Evolutionary conservation across 2,329 filamentous ascomycete genomes (phyloP), one percentile per base, ranked within the genome.

Genomic region (Tetracladium maxilliforme): DNA sequence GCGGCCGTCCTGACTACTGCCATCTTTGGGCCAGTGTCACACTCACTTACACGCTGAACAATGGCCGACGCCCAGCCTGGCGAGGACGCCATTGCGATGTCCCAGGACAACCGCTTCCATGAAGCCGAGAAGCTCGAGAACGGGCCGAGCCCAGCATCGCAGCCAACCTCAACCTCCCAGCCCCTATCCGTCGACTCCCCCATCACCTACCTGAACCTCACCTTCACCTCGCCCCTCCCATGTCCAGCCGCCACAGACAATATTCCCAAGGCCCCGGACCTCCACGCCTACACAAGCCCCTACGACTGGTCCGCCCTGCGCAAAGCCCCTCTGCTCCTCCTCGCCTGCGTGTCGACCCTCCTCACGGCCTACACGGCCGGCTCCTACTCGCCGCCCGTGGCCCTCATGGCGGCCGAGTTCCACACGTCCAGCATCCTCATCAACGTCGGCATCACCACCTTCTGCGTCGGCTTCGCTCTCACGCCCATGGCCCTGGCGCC

Each of bases 401-500:
- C 48, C 5, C 64, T 79, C 26, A 72, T 93, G 58, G 64, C 62
- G 2, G 46, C 53, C 3, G 66, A 79, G 40, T 81, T 80, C 51
- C 47, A 64, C 4, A 58, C 81, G 1, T 74, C 70, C 19, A 54
- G 58, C 7, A 59, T 77, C n/a, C 72, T 71, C 2, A 64, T 73
- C n/a, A 55, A 78, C 5, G 57, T 72, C 2, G 82, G 82, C 17
- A 80, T 93, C 32, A 92, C 84, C 0, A 67, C 70, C 1, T 94
- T 90, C 48, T 90, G 81, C 22, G 41, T 64, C 17, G 84, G 86
- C 4, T 93, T 93, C 37, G 82, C 66, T 0, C 48, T 84, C 14
- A 78, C 81, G 0, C 86, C 86, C 0, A 93, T 94, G 84, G 61
- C 82, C 1, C 63, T 93, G 0, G 86, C 86, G 0, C 86, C 86